Percentiles rank a stretch among this genome's conserved stretches.
Evolutionary conservation across 1,139 yeast species (phyloP).

Genomic region (Debaryomyces singareniensis): DNA sequence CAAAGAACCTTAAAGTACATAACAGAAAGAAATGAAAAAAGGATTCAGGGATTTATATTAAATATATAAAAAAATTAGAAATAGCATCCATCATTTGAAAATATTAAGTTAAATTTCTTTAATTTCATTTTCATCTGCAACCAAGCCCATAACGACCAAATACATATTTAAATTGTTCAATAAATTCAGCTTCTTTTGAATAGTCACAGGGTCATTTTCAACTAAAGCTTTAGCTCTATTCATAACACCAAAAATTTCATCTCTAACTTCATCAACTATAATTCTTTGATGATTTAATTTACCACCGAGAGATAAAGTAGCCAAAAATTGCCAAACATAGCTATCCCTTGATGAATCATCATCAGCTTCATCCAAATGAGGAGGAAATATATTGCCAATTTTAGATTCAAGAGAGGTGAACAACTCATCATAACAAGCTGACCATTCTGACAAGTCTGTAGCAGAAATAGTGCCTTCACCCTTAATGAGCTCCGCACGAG

Average conservation of each 20-base stretch:
- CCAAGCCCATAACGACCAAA: constrained; percentile 93
- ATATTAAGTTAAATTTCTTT: constrained; percentile 35
- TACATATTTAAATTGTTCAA: constrained; percentile 83
- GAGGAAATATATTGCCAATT: constrained; percentile 78
- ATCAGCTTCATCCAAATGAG: constrained; percentile 44
- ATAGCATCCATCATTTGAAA: neutral
- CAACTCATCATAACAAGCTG: constrained; percentile 72
- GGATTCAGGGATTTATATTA: too few species aligned
- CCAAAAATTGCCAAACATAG: constrained; percentile 96
- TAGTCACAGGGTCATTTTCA: constrained; percentile 46
- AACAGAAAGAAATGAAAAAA: too few species aligned
- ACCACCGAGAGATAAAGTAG: constrained; percentile 90
- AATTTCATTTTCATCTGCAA: constrained; percentile 68
- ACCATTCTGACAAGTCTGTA: constrained; percentile 66
- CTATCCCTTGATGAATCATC: constrained; percentile 59
- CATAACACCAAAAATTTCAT: constrained; percentile 88
- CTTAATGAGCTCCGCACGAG: constrained; percentile 87
- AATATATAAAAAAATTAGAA: neutral
- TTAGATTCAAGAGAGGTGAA: constrained; percentile 78
- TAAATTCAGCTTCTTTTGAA: constrained; percentile 56
- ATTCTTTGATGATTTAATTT: constrained; percentile 89
- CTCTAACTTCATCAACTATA: constrained; percentile 91
- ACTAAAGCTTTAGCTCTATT: constrained; percentile 68
- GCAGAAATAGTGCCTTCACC: constrained; percentile 68
- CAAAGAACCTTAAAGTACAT: too few species aligned